Conservation (phyloP, 805 yeast species). For the Candida takata region DNA sequence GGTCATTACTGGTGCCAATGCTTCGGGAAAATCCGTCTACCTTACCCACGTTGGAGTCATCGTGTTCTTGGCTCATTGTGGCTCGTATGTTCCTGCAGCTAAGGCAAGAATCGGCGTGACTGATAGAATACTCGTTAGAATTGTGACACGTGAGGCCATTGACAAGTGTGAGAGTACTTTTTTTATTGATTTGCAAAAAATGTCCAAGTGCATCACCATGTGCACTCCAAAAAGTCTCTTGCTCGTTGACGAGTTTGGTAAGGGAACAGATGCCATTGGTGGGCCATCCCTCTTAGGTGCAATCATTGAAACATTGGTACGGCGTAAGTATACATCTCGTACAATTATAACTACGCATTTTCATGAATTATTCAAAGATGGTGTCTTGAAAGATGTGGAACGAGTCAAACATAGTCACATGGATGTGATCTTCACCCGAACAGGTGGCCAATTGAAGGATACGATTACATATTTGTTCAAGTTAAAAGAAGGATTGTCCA, state of each 20-base stretch:
- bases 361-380: conserved; percentile 31
- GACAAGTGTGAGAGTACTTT: conserved; percentile 41
- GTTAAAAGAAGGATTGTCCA: conserved; percentile 27
- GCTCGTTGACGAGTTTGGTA: conserved; percentile 48
- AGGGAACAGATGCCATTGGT: conserved; percentile 42
- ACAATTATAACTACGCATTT: conserved; percentile 37
- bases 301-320: conserved; percentile 23
- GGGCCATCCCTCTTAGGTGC: conserved; percentile 41
- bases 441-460: conserved; percentile 3
- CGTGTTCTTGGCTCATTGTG: conserved; percentile 44
- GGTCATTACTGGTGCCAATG: conserved; percentile 44
- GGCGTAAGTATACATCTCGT: conserved; percentile 16
- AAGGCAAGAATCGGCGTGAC: conserved; percentile 39
- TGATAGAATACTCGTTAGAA: conserved; percentile 41
- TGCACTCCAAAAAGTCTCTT: conserved; percentile 35
- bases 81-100: conserved; percentile 47
- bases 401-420: conserved; percentile 30
- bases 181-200: conserved; percentile 39
- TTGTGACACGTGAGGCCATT: conserved; percentile 34
- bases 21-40: conserved; percentile 47
- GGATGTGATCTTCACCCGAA: conserved; percentile 22
- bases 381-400: conserved; percentile 15
- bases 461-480: conserved; percentile 27
- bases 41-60: conserved; percentile 42
- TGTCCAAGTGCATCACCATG: conserved; percentile 35